phyloP scores from a whole-genome alignment of 2,329 filamentous ascomycete genomes.

The Pseudogymnoascus sp. region DNA sequence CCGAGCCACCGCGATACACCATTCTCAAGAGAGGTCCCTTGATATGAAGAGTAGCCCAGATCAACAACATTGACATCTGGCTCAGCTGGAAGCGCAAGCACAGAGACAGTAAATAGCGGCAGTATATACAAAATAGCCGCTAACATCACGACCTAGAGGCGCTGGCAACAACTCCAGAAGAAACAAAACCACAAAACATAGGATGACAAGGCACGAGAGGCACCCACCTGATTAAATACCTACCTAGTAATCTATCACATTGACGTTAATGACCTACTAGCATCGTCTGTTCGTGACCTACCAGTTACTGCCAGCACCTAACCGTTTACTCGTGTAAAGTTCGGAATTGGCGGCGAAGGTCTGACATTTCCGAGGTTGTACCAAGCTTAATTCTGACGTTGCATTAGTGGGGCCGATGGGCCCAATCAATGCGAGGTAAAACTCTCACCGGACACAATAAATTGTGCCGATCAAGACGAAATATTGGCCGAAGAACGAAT shows the following conservation, averaged over 20 bases:
- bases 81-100: background rate
- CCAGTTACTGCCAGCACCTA: background rate
- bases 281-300: background rate
- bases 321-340: background rate
- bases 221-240: conserved; percentile 3
- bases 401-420: background rate
- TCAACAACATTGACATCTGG: conserved; percentile 40
- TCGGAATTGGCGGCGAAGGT: background rate
- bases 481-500: conserved; percentile 3
- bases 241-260: background rate
- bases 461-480: background rate
- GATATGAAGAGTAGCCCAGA: conserved; percentile 60
- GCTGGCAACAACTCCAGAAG: background rate
- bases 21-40: conserved; percentile 45
- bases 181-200: background rate
- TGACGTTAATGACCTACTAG: background rate
- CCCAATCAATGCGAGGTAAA: conserved; percentile 1
- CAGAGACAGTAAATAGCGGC: background rate
- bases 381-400: conserved; percentile 6
- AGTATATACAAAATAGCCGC: background rate
- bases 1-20: conserved; percentile 67
- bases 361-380: background rate
- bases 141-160: background rate
- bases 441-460: background rate
- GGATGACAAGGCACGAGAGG: background rate